A percentile compares a stretch with the other conserved stretches of the same genome.
phyloP scores from a whole-genome alignment of 2,329 filamentous ascomycete species.

The Sclerotinia sclerotiorum region DNA sequence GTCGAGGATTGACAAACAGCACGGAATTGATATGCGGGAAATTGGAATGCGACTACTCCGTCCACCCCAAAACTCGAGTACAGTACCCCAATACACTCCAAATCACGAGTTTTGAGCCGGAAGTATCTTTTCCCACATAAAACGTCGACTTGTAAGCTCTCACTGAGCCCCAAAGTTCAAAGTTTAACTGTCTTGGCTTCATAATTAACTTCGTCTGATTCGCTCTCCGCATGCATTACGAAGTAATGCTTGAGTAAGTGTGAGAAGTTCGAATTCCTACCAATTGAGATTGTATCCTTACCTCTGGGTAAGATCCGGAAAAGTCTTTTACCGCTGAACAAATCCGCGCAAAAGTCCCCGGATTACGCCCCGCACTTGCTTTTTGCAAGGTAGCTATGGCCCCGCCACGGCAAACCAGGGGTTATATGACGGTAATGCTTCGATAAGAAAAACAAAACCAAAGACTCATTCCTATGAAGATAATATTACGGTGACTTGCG shows the following conservation, averaged over 20 bases:
- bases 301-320: slow-evolving; percentile 4
- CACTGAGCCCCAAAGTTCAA: no score
- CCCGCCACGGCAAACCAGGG: slow-evolving; percentile 6
- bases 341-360: slow-evolving; percentile 13
- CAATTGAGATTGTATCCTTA: not conserved
- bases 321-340: slow-evolving; percentile 18
- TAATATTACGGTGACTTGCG: not conserved
- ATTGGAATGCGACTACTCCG: not conserved
- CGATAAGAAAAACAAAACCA: not conserved
- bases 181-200: not conserved
- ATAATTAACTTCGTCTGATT: slow-evolving; percentile 11
- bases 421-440: not conserved
- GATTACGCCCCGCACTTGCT: slow-evolving; percentile 16
- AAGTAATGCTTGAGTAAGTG: not conserved
- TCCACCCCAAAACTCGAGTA: not conserved
- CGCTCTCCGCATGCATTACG: not conserved
- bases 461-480: not conserved
- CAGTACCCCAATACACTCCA: no score
- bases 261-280: not conserved
- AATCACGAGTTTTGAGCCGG: slow-evolving; percentile 10
- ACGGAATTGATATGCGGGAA: slow-evolving; percentile 12
- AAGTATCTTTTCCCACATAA: slow-evolving; percentile 19
- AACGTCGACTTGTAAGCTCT: not conserved
- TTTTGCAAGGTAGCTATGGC: not conserved
- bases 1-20: not conserved